These are phyloP conservation scores for Loxodes magnus DNA, from an alignment of 73 alveolate genomes.

Conservation along the genomic window DNA sequence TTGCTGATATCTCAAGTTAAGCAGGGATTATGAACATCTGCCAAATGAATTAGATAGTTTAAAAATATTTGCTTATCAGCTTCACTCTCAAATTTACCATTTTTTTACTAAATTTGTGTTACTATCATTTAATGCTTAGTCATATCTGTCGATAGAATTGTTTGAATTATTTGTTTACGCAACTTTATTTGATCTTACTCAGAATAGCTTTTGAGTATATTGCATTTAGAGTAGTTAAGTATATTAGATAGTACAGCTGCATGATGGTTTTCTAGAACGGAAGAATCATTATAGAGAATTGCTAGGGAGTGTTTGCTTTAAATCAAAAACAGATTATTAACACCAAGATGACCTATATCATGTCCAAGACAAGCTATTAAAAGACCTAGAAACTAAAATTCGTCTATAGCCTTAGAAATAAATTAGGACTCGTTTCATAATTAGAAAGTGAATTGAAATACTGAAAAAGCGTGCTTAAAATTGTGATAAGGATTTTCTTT, in stretches of 20 bases:
- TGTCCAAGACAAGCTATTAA: constrained; percentile 36
- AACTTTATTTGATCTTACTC: constrained; percentile 21
- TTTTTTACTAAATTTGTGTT: background rate
- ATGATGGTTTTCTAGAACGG: constrained; percentile 76
- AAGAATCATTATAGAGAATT: constrained; percentile 57
- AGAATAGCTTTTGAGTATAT: constrained; percentile 29
- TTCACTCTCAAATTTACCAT: background rate
- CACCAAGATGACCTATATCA: constrained; percentile 82
- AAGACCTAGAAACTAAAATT: background rate
- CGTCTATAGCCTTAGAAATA: background rate
- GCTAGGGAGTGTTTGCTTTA: constrained; percentile 46
- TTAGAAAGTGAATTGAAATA: constrained; percentile 19
- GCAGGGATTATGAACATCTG: constrained; percentile 5
- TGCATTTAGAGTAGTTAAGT: constrained; percentile 23
- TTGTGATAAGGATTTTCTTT: constrained; percentile 34
- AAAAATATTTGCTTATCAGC: background rate
- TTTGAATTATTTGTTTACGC: constrained; percentile 63
- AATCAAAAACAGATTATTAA: constrained; percentile 48
- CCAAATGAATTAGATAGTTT: background rate
- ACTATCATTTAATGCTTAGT: constrained; percentile 47
- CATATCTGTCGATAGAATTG: constrained; percentile 84
- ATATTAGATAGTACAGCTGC: constrained; percentile 56
- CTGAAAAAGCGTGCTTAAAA: constrained; percentile 31
- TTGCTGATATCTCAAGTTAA: background rate
- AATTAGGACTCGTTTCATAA: background rate